A percentile compares a stretch with the other conserved stretches of the same genome.
phyloP scores from a whole-genome alignment of 2,329 filamentous ascomycete species.

The Trichophyton schoenleinii region DNA sequence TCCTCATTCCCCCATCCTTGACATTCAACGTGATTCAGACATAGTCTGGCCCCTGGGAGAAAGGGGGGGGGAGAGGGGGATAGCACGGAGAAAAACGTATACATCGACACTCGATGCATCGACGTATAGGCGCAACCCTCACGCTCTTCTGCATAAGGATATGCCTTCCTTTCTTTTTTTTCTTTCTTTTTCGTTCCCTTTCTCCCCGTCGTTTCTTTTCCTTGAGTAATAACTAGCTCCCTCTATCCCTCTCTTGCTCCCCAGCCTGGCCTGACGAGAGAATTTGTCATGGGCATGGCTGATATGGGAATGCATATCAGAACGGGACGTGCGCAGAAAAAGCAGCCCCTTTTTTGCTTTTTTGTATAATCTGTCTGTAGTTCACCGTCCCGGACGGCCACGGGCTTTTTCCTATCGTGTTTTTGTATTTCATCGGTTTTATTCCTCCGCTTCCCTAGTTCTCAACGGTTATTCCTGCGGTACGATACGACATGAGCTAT shows the following conservation, averaged over 20 bases:
- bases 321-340: constrained; percentile 1
- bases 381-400: background rate
- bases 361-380: background rate
- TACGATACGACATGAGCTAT: background rate
- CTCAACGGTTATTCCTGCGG: background rate
- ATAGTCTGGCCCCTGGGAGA: background rate
- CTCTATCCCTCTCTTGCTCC: background rate
- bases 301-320: background rate
- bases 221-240: too few relatives aligned
- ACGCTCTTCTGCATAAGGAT: too few relatives aligned
- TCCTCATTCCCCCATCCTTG: background rate
- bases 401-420: background rate
- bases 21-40: constrained; percentile 1
- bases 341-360: background rate
- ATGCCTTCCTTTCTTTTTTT: background rate
- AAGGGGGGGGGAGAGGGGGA: background rate
- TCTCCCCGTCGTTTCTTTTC: background rate
- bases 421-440: background rate
- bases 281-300: background rate
- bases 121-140: background rate
- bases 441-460: background rate
- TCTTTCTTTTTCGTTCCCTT: background rate
- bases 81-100: background rate
- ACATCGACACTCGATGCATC: background rate
- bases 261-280: background rate